These are phyloP conservation scores for Brasilioporus rufonigricans DNA, from an alignment of 768 basidiomycete species.

Conservation along the genomic window DNA sequence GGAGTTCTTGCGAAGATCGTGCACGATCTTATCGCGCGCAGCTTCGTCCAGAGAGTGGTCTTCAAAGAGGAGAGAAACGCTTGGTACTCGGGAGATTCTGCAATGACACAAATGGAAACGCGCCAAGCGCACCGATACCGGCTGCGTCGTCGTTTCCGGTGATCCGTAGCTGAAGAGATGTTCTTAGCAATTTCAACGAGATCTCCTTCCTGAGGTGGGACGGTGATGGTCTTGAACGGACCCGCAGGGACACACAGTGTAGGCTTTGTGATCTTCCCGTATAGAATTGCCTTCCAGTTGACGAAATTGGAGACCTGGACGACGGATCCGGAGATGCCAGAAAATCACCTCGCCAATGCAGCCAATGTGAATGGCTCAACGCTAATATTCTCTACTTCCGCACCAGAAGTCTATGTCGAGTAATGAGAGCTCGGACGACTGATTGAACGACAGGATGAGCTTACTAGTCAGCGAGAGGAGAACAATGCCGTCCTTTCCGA, in stretches of 20 bases:
- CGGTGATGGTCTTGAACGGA: constrained; percentile 25
- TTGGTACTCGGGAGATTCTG: constrained; percentile 30
- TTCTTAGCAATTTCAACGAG: constrained; percentile 26
- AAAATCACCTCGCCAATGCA: constrained; percentile 9
- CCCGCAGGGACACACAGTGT: constrained; percentile 13
- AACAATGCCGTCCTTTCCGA: constrained; percentile 21
- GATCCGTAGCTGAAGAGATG: constrained; percentile 27
- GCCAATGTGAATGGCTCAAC: constrained; percentile 16
- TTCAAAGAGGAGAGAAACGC: constrained; percentile 29
- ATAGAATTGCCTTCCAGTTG: constrained; percentile 13
- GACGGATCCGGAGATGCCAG: constrained; percentile 9
- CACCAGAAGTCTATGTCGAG: constrained; percentile 14
- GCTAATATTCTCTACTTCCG: constrained; percentile 11
- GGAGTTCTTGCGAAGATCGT: constrained; percentile 25
- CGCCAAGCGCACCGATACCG: constrained; percentile 30
- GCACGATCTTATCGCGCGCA: constrained; percentile 23
- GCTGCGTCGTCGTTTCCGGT: constrained; percentile 30
- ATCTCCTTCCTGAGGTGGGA: constrained; percentile 26
- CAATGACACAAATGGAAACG: constrained; percentile 29
- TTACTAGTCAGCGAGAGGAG: constrained; percentile 25
- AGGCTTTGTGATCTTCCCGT: constrained; percentile 11
- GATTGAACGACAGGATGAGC: background rate
- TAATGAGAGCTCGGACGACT: background rate
- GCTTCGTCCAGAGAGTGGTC: constrained; percentile 24
- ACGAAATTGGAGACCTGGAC: constrained; percentile 11